These are phyloP conservation scores for Jaltomata sinuosa DNA, from an alignment of 257 asterid species.

Conservation along the genomic window DNA sequence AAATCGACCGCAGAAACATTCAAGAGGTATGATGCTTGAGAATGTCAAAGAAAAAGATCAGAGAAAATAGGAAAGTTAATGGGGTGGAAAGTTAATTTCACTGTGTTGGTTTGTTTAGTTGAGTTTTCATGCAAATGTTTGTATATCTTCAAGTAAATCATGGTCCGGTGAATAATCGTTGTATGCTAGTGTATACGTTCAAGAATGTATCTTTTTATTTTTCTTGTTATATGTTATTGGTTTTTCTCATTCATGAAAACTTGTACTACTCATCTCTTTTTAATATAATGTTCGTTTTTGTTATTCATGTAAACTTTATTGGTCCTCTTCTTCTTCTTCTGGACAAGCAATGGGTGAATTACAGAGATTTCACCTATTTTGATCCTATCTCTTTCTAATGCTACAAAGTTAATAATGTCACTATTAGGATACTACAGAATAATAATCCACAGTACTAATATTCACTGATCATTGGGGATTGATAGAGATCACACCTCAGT, in stretches of 20 bases:
- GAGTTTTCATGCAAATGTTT: slow-evolving; percentile 3
- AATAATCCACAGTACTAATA: not conserved
- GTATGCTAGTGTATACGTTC: not conserved
- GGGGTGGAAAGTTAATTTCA: not conserved
- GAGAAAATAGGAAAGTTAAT: not conserved
- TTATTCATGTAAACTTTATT: not conserved
- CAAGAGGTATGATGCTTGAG: not conserved
- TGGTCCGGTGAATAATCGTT: not conserved
- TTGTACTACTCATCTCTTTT: not conserved
- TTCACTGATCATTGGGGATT: not conserved
- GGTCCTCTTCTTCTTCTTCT: not conserved
- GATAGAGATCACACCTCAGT: not conserved
- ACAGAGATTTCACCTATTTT: not conserved
- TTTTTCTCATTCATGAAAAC: not conserved
- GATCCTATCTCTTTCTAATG: not conserved
- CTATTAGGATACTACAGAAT: not conserved
- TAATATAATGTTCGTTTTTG: not conserved
- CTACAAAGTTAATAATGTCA: not conserved
- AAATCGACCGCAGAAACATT: not conserved
- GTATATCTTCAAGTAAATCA: not conserved
- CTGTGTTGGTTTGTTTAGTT: not conserved
- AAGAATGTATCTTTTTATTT: not conserved
- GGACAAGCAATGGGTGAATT: not conserved
- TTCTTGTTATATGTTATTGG: not conserved
- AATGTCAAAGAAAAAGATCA: not conserved